Percentiles rank a stretch among this genome's conserved stretches.
These are phyloP conservation scores for Apiospora phragmitis DNA, from an alignment of 2,329 filamentous ascomycete species.

Conservation along the genomic window DNA sequence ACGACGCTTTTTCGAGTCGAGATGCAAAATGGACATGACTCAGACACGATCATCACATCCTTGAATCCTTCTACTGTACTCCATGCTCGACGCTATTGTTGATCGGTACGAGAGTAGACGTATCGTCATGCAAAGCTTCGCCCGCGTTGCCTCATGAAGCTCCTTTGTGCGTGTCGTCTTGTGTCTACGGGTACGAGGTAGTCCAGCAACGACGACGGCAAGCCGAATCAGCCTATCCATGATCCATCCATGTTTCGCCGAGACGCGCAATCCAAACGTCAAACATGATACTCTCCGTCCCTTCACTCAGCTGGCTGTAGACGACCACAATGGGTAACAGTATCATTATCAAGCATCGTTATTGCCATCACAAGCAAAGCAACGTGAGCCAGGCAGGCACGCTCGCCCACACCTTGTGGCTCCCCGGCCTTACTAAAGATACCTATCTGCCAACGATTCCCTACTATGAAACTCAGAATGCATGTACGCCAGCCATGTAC, in stretches of 20 bases:
- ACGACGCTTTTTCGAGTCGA: not conserved
- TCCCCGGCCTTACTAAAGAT: not conserved
- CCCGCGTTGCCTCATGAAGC: not conserved
- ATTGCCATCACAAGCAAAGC: not conserved
- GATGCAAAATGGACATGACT: conserved; percentile 4
- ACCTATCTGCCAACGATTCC: not conserved
- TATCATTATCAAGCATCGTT: not conserved
- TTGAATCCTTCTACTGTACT: too few species aligned
- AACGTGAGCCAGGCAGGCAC: not conserved
- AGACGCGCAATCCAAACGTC: conserved; percentile 7
- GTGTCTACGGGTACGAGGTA: not conserved
- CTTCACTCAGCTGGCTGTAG: not conserved
- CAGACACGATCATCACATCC: not conserved
- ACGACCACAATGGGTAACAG: not conserved
- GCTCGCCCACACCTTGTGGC: not conserved
- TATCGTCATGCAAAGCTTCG: conserved; percentile 4
- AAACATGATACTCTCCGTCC: not conserved
- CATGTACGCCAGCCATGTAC: not conserved
- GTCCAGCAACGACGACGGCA: not conserved
- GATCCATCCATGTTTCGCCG: not conserved
- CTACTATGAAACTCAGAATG: not conserved
- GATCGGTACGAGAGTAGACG: not conserved
- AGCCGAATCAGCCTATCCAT: not conserved
- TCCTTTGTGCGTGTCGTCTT: not conserved
- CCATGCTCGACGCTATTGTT: not conserved